Evolutionary conservation across 192 early-diverging fungal genomes (phyloP).

Genomic region (Backusella westeae): DNA sequence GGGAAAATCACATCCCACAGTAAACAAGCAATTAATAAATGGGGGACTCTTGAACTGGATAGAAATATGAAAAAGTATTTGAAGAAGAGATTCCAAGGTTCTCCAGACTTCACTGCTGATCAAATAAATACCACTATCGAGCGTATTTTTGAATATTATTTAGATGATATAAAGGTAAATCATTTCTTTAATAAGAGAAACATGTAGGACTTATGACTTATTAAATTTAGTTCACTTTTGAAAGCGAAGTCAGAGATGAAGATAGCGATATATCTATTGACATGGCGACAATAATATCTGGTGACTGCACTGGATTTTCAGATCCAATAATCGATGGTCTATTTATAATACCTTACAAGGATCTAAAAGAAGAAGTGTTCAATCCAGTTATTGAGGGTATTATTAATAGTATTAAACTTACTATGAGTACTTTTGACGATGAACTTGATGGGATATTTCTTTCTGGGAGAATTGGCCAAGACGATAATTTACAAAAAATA

Average conservation of each 20-base stretch:
- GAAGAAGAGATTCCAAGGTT: background rate
- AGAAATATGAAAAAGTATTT: background rate
- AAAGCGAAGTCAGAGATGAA: background rate
- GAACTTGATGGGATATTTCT: conserved; percentile 1
- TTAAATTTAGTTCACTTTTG: background rate
- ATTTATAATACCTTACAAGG: background rate
- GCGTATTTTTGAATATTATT: background rate
- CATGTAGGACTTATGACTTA: background rate
- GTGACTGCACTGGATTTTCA: background rate
- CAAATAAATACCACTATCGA: background rate
- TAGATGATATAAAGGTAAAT: background rate
- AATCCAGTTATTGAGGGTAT: background rate
- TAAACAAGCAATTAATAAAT: background rate
- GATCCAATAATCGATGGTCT: background rate
- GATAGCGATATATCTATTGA: background rate
- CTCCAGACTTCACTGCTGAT: background rate
- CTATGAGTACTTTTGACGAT: background rate
- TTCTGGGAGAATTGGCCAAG: background rate
- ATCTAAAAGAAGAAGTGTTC: background rate
- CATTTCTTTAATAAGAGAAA: background rate
- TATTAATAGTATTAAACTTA: background rate
- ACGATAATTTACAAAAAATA: background rate
- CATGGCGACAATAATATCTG: background rate
- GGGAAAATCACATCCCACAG: background rate
- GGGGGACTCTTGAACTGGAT: background rate